phyloP scores from a whole-genome alignment of 2,329 filamentous ascomycete genomes.

The Helotiales sp. region DNA sequence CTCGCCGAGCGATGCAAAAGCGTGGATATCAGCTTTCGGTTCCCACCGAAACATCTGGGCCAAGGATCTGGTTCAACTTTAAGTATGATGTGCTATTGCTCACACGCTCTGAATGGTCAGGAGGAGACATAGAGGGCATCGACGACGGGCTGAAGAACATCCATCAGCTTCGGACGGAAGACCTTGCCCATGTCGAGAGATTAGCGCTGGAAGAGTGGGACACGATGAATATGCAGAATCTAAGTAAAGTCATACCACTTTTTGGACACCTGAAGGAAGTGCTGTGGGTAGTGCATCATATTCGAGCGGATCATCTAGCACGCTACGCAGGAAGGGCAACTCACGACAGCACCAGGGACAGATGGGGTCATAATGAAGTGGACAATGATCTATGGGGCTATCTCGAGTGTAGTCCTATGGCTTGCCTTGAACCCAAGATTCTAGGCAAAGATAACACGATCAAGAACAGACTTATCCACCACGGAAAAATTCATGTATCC shows the following conservation, averaged over 20 bases:
- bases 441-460: not conserved
- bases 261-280: not conserved
- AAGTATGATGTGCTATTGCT: not conserved
- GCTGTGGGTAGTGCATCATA: not conserved
- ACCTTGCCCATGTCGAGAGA: not conserved
- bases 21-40: not conserved
- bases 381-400: not conserved
- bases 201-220: not conserved
- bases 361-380: not conserved
- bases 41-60: not conserved
- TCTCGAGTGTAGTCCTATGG: not conserved
- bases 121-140: not conserved
- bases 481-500: too few species aligned
- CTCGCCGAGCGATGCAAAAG: not conserved
- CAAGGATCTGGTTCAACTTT: conserved; percentile 1
- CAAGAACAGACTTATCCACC: not conserved
- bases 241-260: not conserved
- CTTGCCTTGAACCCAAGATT: not conserved
- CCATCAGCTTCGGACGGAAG: not conserved
- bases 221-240: not conserved
- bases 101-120: not conserved
- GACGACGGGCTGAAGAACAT: not conserved
- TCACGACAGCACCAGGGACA: not conserved
- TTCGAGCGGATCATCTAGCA: not conserved
- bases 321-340: not conserved